Evolutionary conservation across 179 eudicot genomes (phyloP), one percentile per base, ranked within the genome.

Genomic region (Gypsophila paniculata): DNA sequence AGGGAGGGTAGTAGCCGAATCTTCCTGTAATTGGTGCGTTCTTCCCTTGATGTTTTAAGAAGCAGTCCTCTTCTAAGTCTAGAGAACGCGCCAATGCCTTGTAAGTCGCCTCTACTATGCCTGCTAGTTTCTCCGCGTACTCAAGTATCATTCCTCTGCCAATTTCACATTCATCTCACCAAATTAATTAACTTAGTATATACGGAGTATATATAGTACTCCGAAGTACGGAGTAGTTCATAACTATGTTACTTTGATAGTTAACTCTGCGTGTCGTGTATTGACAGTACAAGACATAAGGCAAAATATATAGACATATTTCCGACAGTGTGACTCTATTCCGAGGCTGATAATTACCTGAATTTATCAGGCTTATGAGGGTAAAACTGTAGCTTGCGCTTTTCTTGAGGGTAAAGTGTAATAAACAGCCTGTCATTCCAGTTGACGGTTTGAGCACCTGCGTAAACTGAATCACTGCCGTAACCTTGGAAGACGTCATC

Each of bases 1-100:
- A 87, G 14, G 76, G 78, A 6, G 87, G 83, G 63, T 87, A 87
- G 72, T 78, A 77, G 76, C 72, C 79, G 32, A 84, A 79, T 52
- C 89, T 77, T 8, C 82, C 85, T 2, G 75, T 52, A 34, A 83
- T 38, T 12, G 34, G 68, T 14, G 77, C 81, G 15, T 68, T 36
- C 64, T 83, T 72, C 2, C 91, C 91, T 46, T 82, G 82, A 62
- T 84, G 85, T 25, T 77, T 76, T 58, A 77, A 34, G 36, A 87
- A 85, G 44, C 89, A 44, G 19, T 79, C 74, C 65, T 79, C 79
- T 11, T 72, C 69, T n/a, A 79, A 62, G 71, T 72, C 51, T 32
- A 79, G 46, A 15, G 74, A 79, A 12, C 77, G 52, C 21, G 82
- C 79, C 79, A 78, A 70, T 70, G 82, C 78, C 69, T 65, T 78